Evolutionary conservation across 768 basidiomycete species (phyloP).

Genomic region (Mycena capillaripes): DNA sequence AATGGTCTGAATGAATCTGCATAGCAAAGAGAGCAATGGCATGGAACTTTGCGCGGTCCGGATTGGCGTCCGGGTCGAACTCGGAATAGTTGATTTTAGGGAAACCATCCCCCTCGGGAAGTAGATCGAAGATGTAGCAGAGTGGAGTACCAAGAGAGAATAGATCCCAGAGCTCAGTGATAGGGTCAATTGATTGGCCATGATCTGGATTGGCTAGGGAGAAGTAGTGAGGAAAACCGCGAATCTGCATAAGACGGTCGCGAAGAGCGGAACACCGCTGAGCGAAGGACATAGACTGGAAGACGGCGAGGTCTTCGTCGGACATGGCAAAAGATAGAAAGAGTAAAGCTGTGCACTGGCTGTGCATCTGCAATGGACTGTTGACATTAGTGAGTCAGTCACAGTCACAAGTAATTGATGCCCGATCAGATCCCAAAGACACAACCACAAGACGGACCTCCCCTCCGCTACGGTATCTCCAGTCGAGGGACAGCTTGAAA

Average conservation of each 20-base stretch:
- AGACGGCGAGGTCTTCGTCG: too few relatives aligned
- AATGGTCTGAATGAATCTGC: slow-evolving; percentile 79
- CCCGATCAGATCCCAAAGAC: too few relatives aligned
- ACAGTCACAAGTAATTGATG: too few relatives aligned
- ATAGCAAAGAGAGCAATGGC: slow-evolving; percentile 94
- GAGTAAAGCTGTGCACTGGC: too few relatives aligned
- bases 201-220: slow-evolving; percentile 71
- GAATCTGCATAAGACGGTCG: slow-evolving; percentile 82
- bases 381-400: too few relatives aligned
- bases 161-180: slow-evolving; percentile 94
- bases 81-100: slow-evolving; percentile 72
- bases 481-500: too few relatives aligned
- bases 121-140: slow-evolving; percentile 96
- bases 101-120: slow-evolving; percentile 75
- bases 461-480: too few relatives aligned
- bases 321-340: too few relatives aligned
- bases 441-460: too few relatives aligned
- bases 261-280: slow-evolving; percentile 90
- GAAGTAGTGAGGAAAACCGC: slow-evolving; percentile 80
- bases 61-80: slow-evolving; percentile 75
- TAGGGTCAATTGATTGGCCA: slow-evolving; percentile 89
- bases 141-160: slow-evolving; percentile 94
- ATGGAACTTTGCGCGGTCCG: slow-evolving; percentile 90
- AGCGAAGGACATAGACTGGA: slow-evolving; percentile 89
- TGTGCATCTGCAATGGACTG: too few relatives aligned